Base-by-base conservation (phyloP, 192 early-diverging fungal species). In the Coemansia sp. region DNA sequence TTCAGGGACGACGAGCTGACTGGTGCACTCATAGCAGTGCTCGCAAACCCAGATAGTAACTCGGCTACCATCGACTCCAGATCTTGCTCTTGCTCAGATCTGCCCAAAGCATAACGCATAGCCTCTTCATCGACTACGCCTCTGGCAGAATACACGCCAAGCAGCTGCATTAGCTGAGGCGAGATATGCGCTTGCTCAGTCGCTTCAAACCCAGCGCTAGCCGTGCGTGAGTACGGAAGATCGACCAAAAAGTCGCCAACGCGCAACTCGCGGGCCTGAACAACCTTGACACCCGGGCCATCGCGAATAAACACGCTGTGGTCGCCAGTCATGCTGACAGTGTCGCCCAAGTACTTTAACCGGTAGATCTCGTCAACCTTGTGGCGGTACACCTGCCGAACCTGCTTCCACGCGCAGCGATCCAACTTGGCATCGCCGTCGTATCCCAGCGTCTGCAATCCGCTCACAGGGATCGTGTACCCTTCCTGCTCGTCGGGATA, bases 271-370 rank as follows among this genome's bases (percentile, higher is more conserved):
- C 77, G 69, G 19, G 77, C 70, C 63, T 78, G 72, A 33, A 78
- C 53, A 1, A 77, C 81, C 16, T 64, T 35, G 41, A 83, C 53
- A 16, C 65, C 69, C 27, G 54, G 48, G 10, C 48, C 64, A 17
- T 69, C 50, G 21, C 77, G 72, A 24, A 83, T 72, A 64, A 83
- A 83, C 33, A 83, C 81, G 69, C 81, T 83, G 48, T 83, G 81
- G 39, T 83, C 81, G 61, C 81, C 81, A 1, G 81, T 83, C 40
- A 77, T 83, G 29, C 81, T 72, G 16, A 83, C 70, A 9, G 62
- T 75, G 44, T 78, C 72, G 48, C 77, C 81, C 59, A 78, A 42
- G 27, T 75, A 83, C 27, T 65, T 62, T 19, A 83, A 74, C 67
- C 75, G 76, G 31, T 83, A 83, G 6, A 83, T 64, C 62, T 78